phyloP scores from a whole-genome alignment of 2,329 filamentous ascomycete species.

The Fusarium solani-melongenae region DNA sequence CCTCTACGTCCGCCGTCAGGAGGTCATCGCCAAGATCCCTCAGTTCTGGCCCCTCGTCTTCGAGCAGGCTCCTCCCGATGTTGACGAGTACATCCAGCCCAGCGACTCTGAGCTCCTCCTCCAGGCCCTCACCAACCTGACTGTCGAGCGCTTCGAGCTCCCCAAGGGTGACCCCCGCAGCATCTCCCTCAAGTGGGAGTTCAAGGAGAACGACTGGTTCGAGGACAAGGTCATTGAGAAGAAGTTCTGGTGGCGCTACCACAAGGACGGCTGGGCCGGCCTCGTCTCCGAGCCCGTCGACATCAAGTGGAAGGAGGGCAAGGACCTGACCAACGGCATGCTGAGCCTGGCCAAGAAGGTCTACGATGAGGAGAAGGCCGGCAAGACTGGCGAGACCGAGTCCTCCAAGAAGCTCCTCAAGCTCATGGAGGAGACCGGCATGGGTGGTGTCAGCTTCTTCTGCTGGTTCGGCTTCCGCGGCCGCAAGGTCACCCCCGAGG shows the following conservation, averaged over 20 bases:
- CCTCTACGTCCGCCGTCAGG: constrained; percentile 81
- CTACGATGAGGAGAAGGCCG: constrained; percentile 67
- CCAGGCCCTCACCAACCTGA: constrained; percentile 73
- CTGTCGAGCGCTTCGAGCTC: constrained; percentile 85
- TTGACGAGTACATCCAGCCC: constrained; percentile 89
- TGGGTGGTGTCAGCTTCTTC: constrained; percentile 83
- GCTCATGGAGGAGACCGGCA: constrained; percentile 69
- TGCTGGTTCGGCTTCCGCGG: constrained; percentile 87
- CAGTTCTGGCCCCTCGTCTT: constrained; percentile 97
- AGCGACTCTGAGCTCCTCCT: constrained; percentile 80
- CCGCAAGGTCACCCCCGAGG: constrained; percentile 75
- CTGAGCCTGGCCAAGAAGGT: constrained; percentile 78
- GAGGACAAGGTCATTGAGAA: constrained; percentile 83
- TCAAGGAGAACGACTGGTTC: constrained; percentile 85
- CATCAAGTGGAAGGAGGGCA: constrained; percentile 84
- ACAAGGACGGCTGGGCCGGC: constrained; percentile 75
- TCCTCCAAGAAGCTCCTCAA: constrained; percentile 63
- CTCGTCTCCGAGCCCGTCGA: constrained; percentile 89
- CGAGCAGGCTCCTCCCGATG: constrained; percentile 84
- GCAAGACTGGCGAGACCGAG: constrained; percentile 57
- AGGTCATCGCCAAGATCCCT: constrained; percentile 76
- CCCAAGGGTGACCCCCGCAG: constrained; percentile 82
- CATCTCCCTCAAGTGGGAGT: constrained; percentile 81
- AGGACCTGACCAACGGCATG: constrained; percentile 86
- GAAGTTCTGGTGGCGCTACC: constrained; percentile 87